Percentiles rank a stretch among this genome's conserved stretches.
Evolutionary conservation across 73 alveolate species (phyloP).

Genomic region (Paramecium pentaurelia): DNA sequence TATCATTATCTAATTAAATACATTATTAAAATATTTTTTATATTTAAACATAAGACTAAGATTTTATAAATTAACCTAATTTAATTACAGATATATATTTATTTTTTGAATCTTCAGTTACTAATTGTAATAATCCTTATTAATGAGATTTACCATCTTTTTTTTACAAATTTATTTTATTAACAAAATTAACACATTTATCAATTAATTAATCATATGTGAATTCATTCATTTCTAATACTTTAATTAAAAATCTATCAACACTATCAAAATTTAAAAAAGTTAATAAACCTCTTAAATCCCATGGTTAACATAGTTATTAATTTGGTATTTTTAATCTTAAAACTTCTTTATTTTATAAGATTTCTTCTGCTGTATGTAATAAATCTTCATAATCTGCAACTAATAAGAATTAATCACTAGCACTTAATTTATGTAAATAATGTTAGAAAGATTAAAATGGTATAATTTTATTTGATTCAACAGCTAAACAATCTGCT

Average conservation of each 20-base stretch:
- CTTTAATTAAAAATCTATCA: background rate
- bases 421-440: slow-evolving; percentile 5
- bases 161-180: slow-evolving; percentile 5
- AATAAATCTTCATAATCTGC: slow-evolving; percentile 22
- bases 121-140: background rate
- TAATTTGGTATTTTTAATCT: background rate
- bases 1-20: background rate
- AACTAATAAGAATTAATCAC: slow-evolving; percentile 9
- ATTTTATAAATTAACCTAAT: background rate
- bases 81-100: background rate
- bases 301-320: slow-evolving; percentile 29
- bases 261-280: background rate
- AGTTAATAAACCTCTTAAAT: background rate
- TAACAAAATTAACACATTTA: slow-evolving; percentile 1
- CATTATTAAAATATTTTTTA: background rate
- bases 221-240: background rate
- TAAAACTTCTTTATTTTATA: background rate
- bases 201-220: slow-evolving; percentile 27
- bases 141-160: background rate
- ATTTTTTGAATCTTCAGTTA: background rate
- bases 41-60: background rate
- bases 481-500: slow-evolving; percentile 36
- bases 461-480: background rate
- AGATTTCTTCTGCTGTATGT: background rate
- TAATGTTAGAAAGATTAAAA: background rate